Conservation (phyloP, 139 green algal genomes). For the Marvania coccoides region DNA sequence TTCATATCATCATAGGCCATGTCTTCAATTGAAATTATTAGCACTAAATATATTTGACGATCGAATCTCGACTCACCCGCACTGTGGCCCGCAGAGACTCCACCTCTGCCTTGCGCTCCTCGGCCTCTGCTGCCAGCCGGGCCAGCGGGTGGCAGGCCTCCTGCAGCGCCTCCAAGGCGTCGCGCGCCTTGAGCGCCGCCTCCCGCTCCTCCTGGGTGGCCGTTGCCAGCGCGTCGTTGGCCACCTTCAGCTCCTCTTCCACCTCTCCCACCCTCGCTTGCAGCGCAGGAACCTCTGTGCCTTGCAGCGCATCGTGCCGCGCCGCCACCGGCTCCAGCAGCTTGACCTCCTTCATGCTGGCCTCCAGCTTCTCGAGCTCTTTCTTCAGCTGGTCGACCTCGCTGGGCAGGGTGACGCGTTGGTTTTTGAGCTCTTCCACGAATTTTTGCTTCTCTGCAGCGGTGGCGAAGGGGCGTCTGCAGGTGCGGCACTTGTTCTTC, state of each 20-base stretch:
- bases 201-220: neutral
- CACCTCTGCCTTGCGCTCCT: conserved; percentile 5
- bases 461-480: conserved; percentile 15
- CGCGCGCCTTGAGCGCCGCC: neutral
- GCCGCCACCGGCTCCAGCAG: neutral
- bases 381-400: neutral
- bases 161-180: neutral
- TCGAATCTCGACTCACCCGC: too few species aligned
- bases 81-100: neutral
- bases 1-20: too few species aligned
- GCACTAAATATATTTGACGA: too few species aligned
- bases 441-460: conserved; percentile 20
- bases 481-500: conserved; percentile 30
- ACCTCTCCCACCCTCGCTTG: neutral
- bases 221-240: neutral
- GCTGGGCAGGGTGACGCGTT: neutral
- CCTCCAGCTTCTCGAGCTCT: conserved; percentile 4
- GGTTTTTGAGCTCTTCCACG: conserved; percentile 1
- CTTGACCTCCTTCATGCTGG: neutral
- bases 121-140: conserved; percentile 4
- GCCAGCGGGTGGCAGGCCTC: neutral
- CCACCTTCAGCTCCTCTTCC: neutral
- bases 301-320: neutral
- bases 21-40: too few species aligned
- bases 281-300: neutral